These are phyloP conservation scores for Globisporangium nunn DNA, from an alignment of 352 stramenopile species.

Conservation along the genomic window DNA sequence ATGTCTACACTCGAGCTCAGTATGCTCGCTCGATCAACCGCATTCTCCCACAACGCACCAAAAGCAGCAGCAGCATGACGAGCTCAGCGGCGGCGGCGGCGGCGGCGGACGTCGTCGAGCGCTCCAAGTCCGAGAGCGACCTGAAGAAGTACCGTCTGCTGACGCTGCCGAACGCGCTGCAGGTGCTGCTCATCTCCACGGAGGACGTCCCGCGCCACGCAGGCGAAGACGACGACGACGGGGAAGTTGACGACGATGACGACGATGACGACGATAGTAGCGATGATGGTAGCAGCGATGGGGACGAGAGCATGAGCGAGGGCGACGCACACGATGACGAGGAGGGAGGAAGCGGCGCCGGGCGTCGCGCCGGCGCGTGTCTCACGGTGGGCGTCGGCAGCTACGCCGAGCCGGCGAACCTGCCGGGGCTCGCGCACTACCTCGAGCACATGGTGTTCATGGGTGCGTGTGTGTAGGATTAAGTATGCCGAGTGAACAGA, in stretches of 20 bases:
- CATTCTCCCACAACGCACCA: too few relatives aligned
- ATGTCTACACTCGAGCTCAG: neutral
- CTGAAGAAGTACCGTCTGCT: slow-evolving; percentile 84
- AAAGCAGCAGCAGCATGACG: neutral
- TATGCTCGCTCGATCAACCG: too few relatives aligned
- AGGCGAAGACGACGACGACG: slow-evolving; percentile 11
- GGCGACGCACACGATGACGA: slow-evolving; percentile 16
- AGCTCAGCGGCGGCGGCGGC: slow-evolving; percentile 4
- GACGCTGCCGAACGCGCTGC: slow-evolving; percentile 64
- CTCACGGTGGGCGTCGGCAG: slow-evolving; percentile 65
- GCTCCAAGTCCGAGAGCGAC: slow-evolving; percentile 67
- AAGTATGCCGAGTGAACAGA: neutral
- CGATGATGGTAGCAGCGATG: slow-evolving; percentile 13
- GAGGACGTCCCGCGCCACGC: slow-evolving; percentile 30
- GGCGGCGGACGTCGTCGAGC: slow-evolving; percentile 36
- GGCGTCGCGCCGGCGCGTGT: slow-evolving; percentile 49
- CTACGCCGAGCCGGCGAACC: slow-evolving; percentile 59
- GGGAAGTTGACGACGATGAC: slow-evolving; percentile 17
- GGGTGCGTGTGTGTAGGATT: slow-evolving; percentile 29
- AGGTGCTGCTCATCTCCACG: slow-evolving; percentile 72
- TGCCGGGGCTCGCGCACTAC: slow-evolving; percentile 86
- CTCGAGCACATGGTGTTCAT: slow-evolving; percentile 97
- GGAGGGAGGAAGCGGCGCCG: slow-evolving; percentile 11
- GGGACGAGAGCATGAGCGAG: slow-evolving; percentile 21
- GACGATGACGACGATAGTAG: slow-evolving; percentile 19